Base-by-base conservation (phyloP, 2,329 filamentous ascomycete genomes). In the Cordyceps cicadae region DNA sequence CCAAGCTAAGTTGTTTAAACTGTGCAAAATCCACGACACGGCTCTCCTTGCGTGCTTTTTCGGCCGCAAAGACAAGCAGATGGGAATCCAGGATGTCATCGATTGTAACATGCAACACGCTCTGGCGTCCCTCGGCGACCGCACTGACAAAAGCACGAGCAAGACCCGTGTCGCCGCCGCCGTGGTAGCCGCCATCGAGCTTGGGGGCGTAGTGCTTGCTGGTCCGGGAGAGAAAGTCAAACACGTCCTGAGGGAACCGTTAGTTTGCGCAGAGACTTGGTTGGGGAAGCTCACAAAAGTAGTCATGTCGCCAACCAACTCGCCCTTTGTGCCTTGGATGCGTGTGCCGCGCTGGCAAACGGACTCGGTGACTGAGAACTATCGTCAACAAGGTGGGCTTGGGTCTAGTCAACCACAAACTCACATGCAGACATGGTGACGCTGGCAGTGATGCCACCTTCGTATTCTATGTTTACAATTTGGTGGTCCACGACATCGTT, bases 391-490 rank as follows among this genome's bases (percentile, higher is more conserved):
- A 17, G 21, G 46, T 21, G 49, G 7, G 41, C 9, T 19, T 2
- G 1, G 8, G 17, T 26, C 14, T 5, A 7, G 15, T 3, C 34
- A 24, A 14, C 24, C 12, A 34, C 15, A n/a, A 0, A 39, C 59
- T 57, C 62, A 64, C 63, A 64, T n/a, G 63, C 63, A 59, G 63
- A 64, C 63, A 64, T 64, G 39, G 63, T 64, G 9, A 64, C 41
- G n/a, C 58, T 61, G 24, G 63, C 63, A 4, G 63, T 64, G 21
- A 63, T 54, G 37, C 63, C 63, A 9, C 61, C 61, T 14, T 64
- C 55, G 29, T 63, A 64, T 39, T 64, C 61, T 7, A 64, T 53
- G 29, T 64, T 64, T n/a, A 64, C 63, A n/a, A 64, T 46, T 41
- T 64, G 63, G 32, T 64, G 63, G 43, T 64, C 63, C 5, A 64